Conservation (phyloP, 495 filamentous ascomycete genomes). For the Tuber magnatum region DNA sequence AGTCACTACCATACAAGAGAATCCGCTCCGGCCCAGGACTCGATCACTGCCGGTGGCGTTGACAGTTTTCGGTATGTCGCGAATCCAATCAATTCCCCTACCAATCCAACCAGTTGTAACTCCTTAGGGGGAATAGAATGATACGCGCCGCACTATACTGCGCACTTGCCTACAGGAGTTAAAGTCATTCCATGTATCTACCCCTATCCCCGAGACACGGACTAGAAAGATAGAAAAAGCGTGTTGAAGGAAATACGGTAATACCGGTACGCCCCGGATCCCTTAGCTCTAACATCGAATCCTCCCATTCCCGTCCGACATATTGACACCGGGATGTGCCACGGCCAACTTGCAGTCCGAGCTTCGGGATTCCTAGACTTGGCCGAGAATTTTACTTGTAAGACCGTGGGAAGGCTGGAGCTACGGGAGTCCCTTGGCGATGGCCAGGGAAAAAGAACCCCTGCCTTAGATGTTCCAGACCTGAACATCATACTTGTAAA, state of each 20-base stretch:
- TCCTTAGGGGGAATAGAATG: background rate
- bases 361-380: background rate
- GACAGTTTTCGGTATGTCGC: background rate
- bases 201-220: background rate
- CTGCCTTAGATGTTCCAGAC: constrained; percentile 1
- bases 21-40: background rate
- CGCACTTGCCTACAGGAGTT: background rate
- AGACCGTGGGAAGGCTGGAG: background rate
- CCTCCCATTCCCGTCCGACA: background rate
- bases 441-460: background rate
- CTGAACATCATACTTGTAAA: background rate
- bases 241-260: background rate
- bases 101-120: background rate
- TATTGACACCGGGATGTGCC: constrained; percentile 1
- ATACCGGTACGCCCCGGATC: background rate
- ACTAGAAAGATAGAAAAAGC: background rate
- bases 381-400: background rate
- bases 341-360: background rate
- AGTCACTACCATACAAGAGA: background rate
- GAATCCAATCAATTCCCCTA: background rate
- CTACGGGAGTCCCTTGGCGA: background rate
- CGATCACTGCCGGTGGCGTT: background rate
- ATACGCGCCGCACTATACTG: background rate
- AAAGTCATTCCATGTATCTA: background rate
- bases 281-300: background rate